Evolutionary conservation across 495 filamentous ascomycete genomes (phyloP).

Genomic region (Penicillium soppii): DNA sequence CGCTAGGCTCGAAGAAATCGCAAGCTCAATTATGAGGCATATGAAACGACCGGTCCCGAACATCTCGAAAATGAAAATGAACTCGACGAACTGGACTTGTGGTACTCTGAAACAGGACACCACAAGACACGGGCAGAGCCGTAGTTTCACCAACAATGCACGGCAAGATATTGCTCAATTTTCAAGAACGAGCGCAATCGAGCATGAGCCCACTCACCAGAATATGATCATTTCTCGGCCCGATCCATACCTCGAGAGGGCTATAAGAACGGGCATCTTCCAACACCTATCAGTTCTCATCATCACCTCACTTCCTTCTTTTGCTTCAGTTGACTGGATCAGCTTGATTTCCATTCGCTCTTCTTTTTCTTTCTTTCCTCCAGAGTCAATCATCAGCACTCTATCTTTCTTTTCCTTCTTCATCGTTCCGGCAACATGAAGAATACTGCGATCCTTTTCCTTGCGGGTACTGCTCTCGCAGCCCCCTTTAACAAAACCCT

Average conservation of each 20-base stretch:
- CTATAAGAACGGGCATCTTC: slow-evolving; percentile 12
- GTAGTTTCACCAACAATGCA: slow-evolving; percentile 9
- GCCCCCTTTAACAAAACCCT: slow-evolving; percentile 14
- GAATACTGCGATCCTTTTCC: slow-evolving; percentile 15
- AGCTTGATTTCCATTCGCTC: slow-evolving; percentile 7
- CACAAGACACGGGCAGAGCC: slow-evolving; percentile 9
- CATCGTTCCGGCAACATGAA: slow-evolving; percentile 16
- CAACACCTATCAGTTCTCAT: slow-evolving; percentile 5
- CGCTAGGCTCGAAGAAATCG: background rate
- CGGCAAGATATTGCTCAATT: background rate
- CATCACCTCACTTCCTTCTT: slow-evolving; percentile 4
- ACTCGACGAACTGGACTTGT: background rate
- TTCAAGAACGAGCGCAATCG: background rate
- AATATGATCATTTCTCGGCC: background rate
- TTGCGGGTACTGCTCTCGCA: slow-evolving; percentile 15
- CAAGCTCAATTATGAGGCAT: background rate
- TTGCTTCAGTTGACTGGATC: slow-evolving; percentile 18
- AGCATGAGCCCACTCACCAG: background rate
- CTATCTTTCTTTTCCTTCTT: slow-evolving; percentile 4
- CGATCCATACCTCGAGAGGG: slow-evolving; percentile 1
- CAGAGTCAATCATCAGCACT: slow-evolving; percentile 4
- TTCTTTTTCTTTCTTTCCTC: background rate
- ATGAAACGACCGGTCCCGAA: background rate
- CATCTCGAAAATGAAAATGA: slow-evolving; percentile 5
- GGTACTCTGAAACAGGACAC: slow-evolving; percentile 11